Evolutionary conservation across 2,329 filamentous ascomycete genomes (phyloP).

Genomic region (Dryadomyces quercivorus): DNA sequence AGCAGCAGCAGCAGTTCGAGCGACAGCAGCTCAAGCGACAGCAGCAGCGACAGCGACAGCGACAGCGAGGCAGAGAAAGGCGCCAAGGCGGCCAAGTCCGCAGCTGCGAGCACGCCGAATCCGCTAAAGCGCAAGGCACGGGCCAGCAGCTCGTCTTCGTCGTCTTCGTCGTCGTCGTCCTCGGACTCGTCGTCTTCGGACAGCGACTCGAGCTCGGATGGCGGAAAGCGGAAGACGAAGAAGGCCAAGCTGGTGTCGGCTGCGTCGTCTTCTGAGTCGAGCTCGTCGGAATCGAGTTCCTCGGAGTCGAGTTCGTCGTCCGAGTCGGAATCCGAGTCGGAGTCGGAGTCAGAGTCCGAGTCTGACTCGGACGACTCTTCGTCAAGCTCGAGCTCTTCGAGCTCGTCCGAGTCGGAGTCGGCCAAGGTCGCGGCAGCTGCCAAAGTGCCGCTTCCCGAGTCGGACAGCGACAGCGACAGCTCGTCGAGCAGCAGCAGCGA

Average conservation of each 20-base stretch:
- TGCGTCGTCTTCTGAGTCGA: constrained; percentile 17
- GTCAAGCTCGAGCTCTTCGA: too few species aligned
- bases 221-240: constrained; percentile 14
- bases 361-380: constrained; percentile 3
- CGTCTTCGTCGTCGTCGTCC: background rate
- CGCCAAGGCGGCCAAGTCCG: background rate
- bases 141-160: constrained; percentile 13
- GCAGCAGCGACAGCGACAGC: constrained; percentile 20
- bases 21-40: constrained; percentile 4
- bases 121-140: constrained; percentile 43
- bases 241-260: constrained; percentile 12
- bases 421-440: constrained; percentile 13
- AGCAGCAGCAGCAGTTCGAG: constrained; percentile 15
- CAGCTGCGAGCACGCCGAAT: constrained; percentile 16
- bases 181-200: constrained; percentile 1
- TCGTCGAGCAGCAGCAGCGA: constrained; percentile 2
- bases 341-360: constrained; percentile 3
- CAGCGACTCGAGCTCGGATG: constrained; percentile 2
- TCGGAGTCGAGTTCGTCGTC: constrained; percentile 15
- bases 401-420: constrained; percentile 14
- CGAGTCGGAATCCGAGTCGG: constrained; percentile 16
- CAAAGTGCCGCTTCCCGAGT: constrained; percentile 20
- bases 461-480: constrained; percentile 16
- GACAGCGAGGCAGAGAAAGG: constrained; percentile 17
- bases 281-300: constrained; percentile 10